Evolutionary conservation across 768 basidiomycete genomes (phyloP).

Genomic region (Termitomyces titanicus): DNA sequence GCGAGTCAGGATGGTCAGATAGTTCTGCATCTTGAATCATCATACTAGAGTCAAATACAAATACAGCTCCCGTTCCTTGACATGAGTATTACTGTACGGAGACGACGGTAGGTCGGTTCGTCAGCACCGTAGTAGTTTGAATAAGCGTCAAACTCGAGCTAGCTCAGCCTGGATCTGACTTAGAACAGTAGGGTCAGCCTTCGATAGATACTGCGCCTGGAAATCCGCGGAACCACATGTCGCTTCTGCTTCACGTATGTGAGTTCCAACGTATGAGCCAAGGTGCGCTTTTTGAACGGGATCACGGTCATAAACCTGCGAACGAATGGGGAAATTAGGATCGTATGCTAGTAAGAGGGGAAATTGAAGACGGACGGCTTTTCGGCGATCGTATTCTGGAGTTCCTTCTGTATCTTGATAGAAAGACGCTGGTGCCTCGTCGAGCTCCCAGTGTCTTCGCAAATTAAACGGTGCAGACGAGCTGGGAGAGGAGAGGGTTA

Average conservation of each 20-base stretch:
- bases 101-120: background rate
- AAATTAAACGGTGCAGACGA: constrained; percentile 35
- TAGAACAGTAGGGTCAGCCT: constrained; percentile 71
- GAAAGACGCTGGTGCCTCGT: constrained; percentile 53
- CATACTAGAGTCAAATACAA: background rate
- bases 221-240: constrained; percentile 56
- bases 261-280: constrained; percentile 52
- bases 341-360: constrained; percentile 2
- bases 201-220: constrained; percentile 54
- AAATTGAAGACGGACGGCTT: constrained; percentile 51
- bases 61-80: background rate
- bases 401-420: constrained; percentile 68
- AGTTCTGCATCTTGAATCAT: constrained; percentile 7
- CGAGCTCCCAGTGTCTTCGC: constrained; percentile 67
- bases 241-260: constrained; percentile 62
- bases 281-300: constrained; percentile 67
- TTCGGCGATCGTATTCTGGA: constrained; percentile 72
- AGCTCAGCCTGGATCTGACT: constrained; percentile 63
- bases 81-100: background rate
- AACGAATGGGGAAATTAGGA: constrained; percentile 1
- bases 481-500: constrained; percentile 12
- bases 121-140: background rate
- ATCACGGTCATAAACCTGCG: constrained; percentile 66
- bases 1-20: constrained; percentile 42
- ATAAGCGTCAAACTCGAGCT: constrained; percentile 17